phyloP scores from a whole-genome alignment of 2,329 filamentous ascomycete species.

The Alternaria gansuensis region DNA sequence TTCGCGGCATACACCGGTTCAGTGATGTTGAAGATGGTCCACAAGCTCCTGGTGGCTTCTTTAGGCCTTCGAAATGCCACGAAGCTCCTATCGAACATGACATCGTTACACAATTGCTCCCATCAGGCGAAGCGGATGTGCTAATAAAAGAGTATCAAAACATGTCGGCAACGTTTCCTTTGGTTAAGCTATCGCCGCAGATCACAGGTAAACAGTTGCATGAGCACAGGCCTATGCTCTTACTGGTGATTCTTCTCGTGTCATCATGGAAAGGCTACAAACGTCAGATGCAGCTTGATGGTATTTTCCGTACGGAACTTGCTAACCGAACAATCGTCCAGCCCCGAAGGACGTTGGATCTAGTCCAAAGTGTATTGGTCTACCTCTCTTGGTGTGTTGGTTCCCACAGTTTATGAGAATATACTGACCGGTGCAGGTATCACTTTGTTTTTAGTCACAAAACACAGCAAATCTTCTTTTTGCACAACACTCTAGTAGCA shows the following conservation, averaged over 20 bases:
- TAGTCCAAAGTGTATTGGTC: constrained; percentile 47
- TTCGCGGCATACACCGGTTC: constrained; percentile 41
- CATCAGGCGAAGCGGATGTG: constrained; percentile 38
- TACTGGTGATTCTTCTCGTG: constrained; percentile 43
- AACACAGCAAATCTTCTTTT: constrained; percentile 47
- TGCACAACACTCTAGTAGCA: constrained; percentile 45
- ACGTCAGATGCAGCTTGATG: constrained; percentile 40
- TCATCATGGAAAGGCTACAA: constrained; percentile 42
- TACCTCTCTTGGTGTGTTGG: constrained; percentile 46
- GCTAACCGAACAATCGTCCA: constrained; percentile 46
- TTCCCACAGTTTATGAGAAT: background rate
- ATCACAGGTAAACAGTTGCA: constrained; percentile 32
- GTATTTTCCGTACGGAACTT: constrained; percentile 42
- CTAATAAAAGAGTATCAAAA: constrained; percentile 40
- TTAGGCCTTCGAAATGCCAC: constrained; percentile 24
- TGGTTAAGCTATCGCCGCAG: constrained; percentile 36
- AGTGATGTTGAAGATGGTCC: constrained; percentile 25
- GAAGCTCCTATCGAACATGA: constrained; percentile 39
- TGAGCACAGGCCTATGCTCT: constrained; percentile 43
- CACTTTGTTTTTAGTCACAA: constrained; percentile 50
- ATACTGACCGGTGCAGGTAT: constrained; percentile 36
- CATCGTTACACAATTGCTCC: constrained; percentile 31
- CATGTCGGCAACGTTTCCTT: constrained; percentile 45
- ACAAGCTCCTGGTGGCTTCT: constrained; percentile 25
- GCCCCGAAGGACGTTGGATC: constrained; percentile 39